Evolutionary conservation across 495 filamentous ascomycete species (phyloP).

Genomic region (Daldinia vernicosa): DNA sequence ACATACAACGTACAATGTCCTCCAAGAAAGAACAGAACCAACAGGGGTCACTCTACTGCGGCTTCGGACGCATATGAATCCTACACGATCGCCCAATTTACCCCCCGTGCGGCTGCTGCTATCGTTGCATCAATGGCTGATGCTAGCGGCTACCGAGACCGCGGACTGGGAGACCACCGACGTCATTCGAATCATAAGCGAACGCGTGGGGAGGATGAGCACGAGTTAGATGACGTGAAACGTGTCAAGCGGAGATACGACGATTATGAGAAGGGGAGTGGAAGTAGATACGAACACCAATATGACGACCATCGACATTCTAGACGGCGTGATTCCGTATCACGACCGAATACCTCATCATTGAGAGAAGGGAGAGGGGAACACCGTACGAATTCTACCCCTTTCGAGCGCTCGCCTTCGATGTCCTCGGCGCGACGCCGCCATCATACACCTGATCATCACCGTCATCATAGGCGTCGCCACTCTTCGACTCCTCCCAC

Average conservation of each 20-base stretch:
- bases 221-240: slow-evolving; percentile 14
- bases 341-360: neutral
- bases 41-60: slow-evolving; percentile 12
- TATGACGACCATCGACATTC: slow-evolving; percentile 4
- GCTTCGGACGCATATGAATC: slow-evolving; percentile 32
- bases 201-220: slow-evolving; percentile 35
- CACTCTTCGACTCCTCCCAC: slow-evolving; percentile 1
- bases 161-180: slow-evolving; percentile 23
- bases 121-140: slow-evolving; percentile 37
- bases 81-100: slow-evolving; percentile 11
- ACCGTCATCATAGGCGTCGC: slow-evolving; percentile 25
- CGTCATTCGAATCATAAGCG: slow-evolving; percentile 31
- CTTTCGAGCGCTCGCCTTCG: slow-evolving; percentile 17
- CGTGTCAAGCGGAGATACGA: slow-evolving; percentile 12
- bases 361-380: neutral
- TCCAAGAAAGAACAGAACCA: neutral
- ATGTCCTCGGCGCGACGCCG: slow-evolving; percentile 21
- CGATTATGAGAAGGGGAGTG: neutral
- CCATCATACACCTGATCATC: slow-evolving; percentile 17
- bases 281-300: slow-evolving; percentile 2
- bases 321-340: neutral
- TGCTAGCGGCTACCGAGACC: slow-evolving; percentile 26
- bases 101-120: slow-evolving; percentile 3
- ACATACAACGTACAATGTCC: neutral
- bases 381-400: neutral